Base-by-base conservation (phyloP, 129 eudicot genomes). In the Dittrichia graveolens region DNA sequence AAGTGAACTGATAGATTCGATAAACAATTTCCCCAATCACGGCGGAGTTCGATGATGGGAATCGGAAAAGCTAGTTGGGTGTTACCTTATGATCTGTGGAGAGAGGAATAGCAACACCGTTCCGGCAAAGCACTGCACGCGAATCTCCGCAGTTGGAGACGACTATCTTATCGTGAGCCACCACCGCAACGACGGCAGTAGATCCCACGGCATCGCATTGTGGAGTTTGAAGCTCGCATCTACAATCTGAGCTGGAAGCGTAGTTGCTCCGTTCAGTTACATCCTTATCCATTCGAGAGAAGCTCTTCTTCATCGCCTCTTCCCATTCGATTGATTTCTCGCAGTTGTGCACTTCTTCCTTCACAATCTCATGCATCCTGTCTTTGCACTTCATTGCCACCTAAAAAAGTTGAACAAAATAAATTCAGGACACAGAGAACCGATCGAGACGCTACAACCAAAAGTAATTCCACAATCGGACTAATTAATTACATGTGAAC, bases 171-270 rank as follows among this genome's bases (percentile, higher is more conserved):
- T 86, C 89, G 13, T 92, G 82, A 1, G 95, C 71, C 12, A 93
- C 87, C 0, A 94, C 82, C 4, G 97, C 89, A 18, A 94, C 99
- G 8, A 94, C 99, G 7, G 99, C 96, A 3, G 99, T 94, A 9
- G 99, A 94, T 74, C 99, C 99, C 4, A 94, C 99, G 49, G 96
- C 97, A 52, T 94, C 99, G 72, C 97, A 86, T 88, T 90, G 93
- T 5, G 99, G 99, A 1, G 97, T 88, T 76, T 78, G 91, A 3
- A 94, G 93, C 63, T 94, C 97, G 60, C 98, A 93, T 19, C 96
- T 75, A 74, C 99, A 94, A 8, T 52, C 60, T 6, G 86, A 78
- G 69, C 69, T 72, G 2, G 80, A 37, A 16, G 45, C 77, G 3
- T 5, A 45, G 49, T 39, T 69, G 72, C 79, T 71, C 78, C 87